Evolutionary conservation across 2,329 filamentous ascomycete genomes (phyloP).

Genomic region (Penicillium thymicola): DNA sequence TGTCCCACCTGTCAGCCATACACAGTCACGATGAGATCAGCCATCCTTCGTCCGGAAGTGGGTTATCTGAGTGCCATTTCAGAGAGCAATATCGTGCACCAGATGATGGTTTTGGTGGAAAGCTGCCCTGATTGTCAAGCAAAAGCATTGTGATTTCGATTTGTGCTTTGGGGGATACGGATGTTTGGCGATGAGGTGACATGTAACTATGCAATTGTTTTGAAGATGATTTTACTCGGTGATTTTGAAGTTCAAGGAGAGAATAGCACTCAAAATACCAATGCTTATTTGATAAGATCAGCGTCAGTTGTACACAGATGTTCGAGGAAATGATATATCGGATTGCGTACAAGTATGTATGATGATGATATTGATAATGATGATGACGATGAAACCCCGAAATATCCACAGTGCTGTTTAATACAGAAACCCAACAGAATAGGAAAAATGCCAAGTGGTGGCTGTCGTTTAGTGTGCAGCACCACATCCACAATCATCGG

Average conservation of each 20-base stretch:
- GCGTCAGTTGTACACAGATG: background rate
- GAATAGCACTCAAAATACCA: background rate
- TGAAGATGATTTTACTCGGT: background rate
- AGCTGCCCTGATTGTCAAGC: slow-evolving; percentile 4
- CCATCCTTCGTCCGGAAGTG: background rate
- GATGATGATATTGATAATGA: background rate
- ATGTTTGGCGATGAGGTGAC: background rate
- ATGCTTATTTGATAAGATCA: background rate
- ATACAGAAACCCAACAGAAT: background rate
- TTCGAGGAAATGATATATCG: background rate
- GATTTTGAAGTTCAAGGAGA: background rate
- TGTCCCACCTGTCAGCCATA: slow-evolving; percentile 10
- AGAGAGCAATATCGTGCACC: slow-evolving; percentile 13
- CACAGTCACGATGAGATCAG: background rate
- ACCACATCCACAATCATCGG: slow-evolving; percentile 33
- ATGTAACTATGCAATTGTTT: background rate
- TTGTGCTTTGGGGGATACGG: background rate
- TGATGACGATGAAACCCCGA: background rate
- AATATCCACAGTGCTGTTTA: background rate
- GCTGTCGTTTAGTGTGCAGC: slow-evolving; percentile 19
- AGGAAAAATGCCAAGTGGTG: background rate
- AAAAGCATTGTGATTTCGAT: background rate
- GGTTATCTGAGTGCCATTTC: no score
- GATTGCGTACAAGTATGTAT: background rate
- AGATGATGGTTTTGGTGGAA: slow-evolving; percentile 10